Evolutionary conservation across 164 flowering plant genomes (phyloP).

Genomic region (Malania oleifera): DNA sequence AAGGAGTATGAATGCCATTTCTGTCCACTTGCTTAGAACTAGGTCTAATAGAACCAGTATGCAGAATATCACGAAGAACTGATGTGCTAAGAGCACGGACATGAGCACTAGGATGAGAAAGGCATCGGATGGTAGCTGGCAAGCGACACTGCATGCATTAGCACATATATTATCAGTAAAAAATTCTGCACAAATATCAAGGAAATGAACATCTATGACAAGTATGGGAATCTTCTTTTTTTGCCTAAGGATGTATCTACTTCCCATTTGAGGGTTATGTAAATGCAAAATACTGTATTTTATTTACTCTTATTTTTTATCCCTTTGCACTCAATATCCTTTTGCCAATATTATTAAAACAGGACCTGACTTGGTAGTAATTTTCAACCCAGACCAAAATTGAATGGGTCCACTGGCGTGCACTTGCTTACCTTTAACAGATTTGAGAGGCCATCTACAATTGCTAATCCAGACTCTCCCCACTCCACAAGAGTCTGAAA

Average conservation of each 20-base stretch:
- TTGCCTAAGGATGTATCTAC: neutral
- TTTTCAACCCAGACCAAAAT: neutral
- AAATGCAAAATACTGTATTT: neutral
- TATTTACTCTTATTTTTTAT: neutral
- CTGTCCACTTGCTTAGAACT: constrained; percentile 22
- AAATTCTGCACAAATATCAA: neutral
- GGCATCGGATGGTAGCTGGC: constrained; percentile 78
- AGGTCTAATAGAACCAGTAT: constrained; percentile 35
- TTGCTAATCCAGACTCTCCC: constrained; percentile 76
- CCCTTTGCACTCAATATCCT: constrained; percentile 3
- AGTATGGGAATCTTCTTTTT: neutral
- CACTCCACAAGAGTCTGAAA: constrained; percentile 65
- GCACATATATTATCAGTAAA: constrained; percentile 8
- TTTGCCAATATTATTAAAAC: too few species aligned
- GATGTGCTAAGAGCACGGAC: constrained; percentile 93
- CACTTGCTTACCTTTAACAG: constrained; percentile 63
- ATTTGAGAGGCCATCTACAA: constrained; percentile 83
- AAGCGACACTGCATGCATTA: constrained; percentile 78
- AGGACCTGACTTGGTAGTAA: too few species aligned
- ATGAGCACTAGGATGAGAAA: constrained; percentile 95
- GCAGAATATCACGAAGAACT: constrained; percentile 72
- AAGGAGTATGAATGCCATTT: constrained; percentile 31
- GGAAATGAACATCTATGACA: too few species aligned
- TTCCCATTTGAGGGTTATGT: neutral
- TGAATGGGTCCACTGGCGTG: neutral